These are phyloP conservation scores for Lipomyces orientalis DNA, from an alignment of 805 yeast genomes.

Conservation along the genomic window DNA sequence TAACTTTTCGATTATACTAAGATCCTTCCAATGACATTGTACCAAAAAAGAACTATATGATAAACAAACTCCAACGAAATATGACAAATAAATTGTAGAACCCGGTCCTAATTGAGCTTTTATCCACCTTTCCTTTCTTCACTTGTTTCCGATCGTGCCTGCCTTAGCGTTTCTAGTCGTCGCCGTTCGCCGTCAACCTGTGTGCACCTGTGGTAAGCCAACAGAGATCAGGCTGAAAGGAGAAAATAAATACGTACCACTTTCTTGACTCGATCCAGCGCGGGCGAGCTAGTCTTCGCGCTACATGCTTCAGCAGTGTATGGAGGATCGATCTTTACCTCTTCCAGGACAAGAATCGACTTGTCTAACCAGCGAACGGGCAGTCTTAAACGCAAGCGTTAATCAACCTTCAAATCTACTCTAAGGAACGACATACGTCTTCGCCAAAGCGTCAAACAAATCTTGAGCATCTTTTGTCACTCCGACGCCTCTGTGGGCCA, in stretches of 20 bases:
- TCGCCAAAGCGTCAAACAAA: conserved; percentile 52
- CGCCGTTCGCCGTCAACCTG: conserved; percentile 53
- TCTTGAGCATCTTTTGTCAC: conserved; percentile 53
- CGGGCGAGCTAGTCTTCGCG: conserved; percentile 45
- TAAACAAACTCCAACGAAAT: not conserved
- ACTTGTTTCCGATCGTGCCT: not conserved
- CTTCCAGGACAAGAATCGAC: conserved; percentile 54
- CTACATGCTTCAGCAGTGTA: conserved; percentile 46
- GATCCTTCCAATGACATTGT: not conserved
- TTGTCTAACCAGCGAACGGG: conserved; percentile 54
- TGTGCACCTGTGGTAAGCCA: not conserved
- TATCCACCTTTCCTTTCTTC: conserved; percentile 60
- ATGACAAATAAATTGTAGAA: not conserved
- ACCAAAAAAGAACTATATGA: not conserved
- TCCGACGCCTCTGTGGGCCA: conserved; percentile 46
- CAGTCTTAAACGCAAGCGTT: conserved; percentile 38
- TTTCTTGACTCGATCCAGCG: conserved; percentile 52
- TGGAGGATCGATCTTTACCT: conserved; percentile 54
- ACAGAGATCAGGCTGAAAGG: not conserved
- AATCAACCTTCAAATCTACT: not conserved
- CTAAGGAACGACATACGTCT: conserved; percentile 44
- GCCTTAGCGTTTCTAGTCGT: conserved; percentile 45
- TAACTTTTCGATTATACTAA: not conserved
- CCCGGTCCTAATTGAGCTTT: conserved; percentile 8
- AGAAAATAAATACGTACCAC: conserved; percentile 48